These are phyloP conservation scores for Achlya hypogyna DNA, from an alignment of 352 stramenopile genomes.

Conservation along the genomic window DNA sequence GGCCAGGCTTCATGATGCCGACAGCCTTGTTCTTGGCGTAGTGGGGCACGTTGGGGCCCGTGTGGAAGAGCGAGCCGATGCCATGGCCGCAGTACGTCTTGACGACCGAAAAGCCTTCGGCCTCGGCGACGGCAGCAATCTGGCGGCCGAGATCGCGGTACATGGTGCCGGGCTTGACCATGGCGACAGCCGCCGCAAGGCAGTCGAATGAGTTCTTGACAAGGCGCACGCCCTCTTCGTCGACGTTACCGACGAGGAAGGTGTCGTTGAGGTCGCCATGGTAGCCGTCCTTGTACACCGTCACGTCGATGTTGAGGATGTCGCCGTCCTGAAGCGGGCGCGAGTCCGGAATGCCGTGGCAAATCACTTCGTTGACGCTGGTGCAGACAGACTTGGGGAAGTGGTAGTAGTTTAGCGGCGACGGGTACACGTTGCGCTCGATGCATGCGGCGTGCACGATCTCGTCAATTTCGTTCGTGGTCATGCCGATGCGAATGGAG, in stretches of 20 bases:
- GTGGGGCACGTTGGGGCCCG: conserved; percentile 94
- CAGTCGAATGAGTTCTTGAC: conserved; percentile 95
- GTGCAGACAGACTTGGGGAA: conserved; percentile 93
- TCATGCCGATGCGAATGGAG: conserved; percentile 83
- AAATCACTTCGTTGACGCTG: conserved; percentile 94
- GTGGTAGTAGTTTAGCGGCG: conserved; percentile 96
- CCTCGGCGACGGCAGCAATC: conserved; percentile 84
- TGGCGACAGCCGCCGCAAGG: conserved; percentile 63
- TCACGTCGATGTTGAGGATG: conserved; percentile 99
- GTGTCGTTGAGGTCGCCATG: conserved; percentile 98
- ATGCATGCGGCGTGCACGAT: conserved; percentile 91
- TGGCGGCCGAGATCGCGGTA: conserved; percentile 93
- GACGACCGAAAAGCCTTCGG: conserved; percentile 89
- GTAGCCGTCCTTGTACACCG: conserved; percentile 95
- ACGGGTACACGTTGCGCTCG: conserved; percentile 92
- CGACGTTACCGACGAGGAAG: conserved; percentile 95
- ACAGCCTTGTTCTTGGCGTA: conserved; percentile 98
- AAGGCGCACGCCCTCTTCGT: conserved; percentile 84
- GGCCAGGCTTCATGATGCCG: conserved; percentile 94
- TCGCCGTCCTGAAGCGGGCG: conserved; percentile 91
- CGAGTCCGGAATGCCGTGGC: conserved; percentile 96
- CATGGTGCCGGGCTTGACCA: conserved; percentile 93
- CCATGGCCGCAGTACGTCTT: conserved; percentile 98
- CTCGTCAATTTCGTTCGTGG: conserved; percentile 95
- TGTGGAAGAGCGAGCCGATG: conserved; percentile 96